phyloP scores from a whole-genome alignment of 176 grass and related monocot species.

The Guadua angustifolia region DNA sequence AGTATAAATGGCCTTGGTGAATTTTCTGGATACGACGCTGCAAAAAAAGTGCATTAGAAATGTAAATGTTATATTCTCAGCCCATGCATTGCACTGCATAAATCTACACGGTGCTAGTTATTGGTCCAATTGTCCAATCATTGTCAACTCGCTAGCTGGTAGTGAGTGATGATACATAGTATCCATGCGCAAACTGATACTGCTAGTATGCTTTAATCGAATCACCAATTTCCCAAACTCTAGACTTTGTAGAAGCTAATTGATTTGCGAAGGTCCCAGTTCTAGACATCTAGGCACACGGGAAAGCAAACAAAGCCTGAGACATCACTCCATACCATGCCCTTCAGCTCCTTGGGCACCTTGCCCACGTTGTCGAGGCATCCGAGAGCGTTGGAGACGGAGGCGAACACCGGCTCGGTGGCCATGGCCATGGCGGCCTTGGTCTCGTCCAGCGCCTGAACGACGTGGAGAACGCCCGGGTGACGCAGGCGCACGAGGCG shows the following conservation, averaged over 20 bases:
- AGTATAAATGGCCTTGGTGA: neutral
- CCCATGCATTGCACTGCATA: constrained; percentile 7
- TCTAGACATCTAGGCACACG: neutral
- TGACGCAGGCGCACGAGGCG: constrained; percentile 90
- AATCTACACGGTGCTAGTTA: neutral
- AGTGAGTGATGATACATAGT: neutral
- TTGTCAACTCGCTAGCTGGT: neutral
- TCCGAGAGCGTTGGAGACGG: constrained; percentile 80
- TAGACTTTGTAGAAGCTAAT: constrained; percentile 2
- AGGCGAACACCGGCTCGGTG: constrained; percentile 87
- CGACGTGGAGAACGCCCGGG: constrained; percentile 93
- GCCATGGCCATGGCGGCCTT: constrained; percentile 99
- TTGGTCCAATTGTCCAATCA: neutral
- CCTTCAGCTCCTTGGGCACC: constrained; percentile 94
- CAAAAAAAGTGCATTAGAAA: constrained; percentile 16
- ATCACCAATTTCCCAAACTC: constrained; percentile 23
- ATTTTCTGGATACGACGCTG: neutral
- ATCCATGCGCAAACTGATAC: constrained; percentile 22
- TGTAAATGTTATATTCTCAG: neutral
- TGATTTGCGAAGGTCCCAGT: neutral
- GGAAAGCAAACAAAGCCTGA: constrained; percentile 6
- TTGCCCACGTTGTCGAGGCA: constrained; percentile 77
- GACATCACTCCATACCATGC: constrained; percentile 61
- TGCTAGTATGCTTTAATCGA: constrained; percentile 7
- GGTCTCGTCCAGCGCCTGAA: constrained; percentile 97